Evolutionary conservation across 306 rosid species (phyloP).

Genomic region (Acacia confusa): DNA sequence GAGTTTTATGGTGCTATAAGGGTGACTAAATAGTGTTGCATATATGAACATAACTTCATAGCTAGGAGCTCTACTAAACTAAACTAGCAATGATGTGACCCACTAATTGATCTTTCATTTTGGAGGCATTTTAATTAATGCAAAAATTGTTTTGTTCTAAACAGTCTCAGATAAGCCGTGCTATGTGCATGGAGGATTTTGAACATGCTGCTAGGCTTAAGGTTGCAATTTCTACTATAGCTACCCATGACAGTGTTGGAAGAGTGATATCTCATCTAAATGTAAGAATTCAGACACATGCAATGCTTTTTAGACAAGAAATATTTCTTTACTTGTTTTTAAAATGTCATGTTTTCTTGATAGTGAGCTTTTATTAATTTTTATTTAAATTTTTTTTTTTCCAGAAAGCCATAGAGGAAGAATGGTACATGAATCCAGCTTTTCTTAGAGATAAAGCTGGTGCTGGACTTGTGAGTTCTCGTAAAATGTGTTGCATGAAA

Average conservation of each 20-base stretch:
- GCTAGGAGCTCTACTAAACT: not conserved
- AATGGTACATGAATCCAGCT: conserved; percentile 77
- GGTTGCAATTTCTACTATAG: conserved; percentile 87
- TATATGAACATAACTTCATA: not conserved
- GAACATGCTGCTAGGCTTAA: conserved; percentile 85
- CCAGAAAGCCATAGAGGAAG: conserved; percentile 80
- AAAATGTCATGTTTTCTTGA: not conserved
- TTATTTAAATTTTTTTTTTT: conserved; percentile 14
- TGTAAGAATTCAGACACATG: conserved; percentile 44
- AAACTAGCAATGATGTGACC: not conserved
- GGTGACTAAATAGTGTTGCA: no score
- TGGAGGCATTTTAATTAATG: not conserved
- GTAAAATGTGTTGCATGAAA: conserved; percentile 26
- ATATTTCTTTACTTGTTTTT: not conserved
- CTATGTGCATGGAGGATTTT: conserved; percentile 71
- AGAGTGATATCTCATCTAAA: conserved; percentile 65
- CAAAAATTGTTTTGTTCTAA: conserved; percentile 24
- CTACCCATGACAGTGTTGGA: conserved; percentile 75
- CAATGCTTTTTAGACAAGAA: not conserved
- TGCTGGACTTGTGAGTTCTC: conserved; percentile 83
- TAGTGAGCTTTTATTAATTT: conserved; percentile 8
- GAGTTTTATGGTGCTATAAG: no score
- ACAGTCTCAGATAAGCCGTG: conserved; percentile 69
- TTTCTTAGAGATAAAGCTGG: conserved; percentile 79
- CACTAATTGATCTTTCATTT: conserved; percentile 7